phyloP scores from a whole-genome alignment of 23 red algal species.

The Cyanidium caldarium region DNA sequence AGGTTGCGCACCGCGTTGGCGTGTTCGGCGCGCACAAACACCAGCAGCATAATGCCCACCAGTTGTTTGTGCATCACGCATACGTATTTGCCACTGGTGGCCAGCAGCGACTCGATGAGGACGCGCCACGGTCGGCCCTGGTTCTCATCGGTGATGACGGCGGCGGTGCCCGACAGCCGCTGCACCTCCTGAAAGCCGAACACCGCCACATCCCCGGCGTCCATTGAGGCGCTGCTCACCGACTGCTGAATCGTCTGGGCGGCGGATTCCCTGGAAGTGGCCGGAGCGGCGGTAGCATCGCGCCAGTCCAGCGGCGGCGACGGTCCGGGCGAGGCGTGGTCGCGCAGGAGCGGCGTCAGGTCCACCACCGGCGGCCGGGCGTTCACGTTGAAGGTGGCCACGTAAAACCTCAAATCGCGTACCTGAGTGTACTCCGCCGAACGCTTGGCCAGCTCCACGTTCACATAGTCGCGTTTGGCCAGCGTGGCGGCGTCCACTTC shows the following conservation, averaged over 20 bases:
- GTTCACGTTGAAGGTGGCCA: conserved; percentile 92
- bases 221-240: not conserved
- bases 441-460: conserved; percentile 1
- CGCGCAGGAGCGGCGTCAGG: conserved; percentile 32
- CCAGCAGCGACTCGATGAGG: conserved; percentile 22
- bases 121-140: conserved; percentile 47
- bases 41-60: conserved; percentile 80
- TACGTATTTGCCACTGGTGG: conserved; percentile 24
- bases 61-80: conserved; percentile 48
- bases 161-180: conserved; percentile 49
- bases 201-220: conserved; percentile 44
- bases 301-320: not conserved
- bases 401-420: conserved; percentile 45
- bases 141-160: conserved; percentile 59
- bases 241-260: not conserved
- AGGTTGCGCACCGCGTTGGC: conserved; percentile 32
- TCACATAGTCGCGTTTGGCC: conserved; percentile 5
- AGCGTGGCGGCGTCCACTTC: not conserved
- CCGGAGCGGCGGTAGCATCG: no score
- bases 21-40: conserved; percentile 73
- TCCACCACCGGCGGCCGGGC: conserved; percentile 33
- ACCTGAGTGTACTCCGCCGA: conserved; percentile 18
- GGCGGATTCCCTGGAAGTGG: no score
- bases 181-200: conserved; percentile 94
- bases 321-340: not conserved